Evolutionary conservation across 768 basidiomycete species (phyloP), one percentile per base, ranked within the genome.

Genomic region (Boletus subcaerulescens): DNA sequence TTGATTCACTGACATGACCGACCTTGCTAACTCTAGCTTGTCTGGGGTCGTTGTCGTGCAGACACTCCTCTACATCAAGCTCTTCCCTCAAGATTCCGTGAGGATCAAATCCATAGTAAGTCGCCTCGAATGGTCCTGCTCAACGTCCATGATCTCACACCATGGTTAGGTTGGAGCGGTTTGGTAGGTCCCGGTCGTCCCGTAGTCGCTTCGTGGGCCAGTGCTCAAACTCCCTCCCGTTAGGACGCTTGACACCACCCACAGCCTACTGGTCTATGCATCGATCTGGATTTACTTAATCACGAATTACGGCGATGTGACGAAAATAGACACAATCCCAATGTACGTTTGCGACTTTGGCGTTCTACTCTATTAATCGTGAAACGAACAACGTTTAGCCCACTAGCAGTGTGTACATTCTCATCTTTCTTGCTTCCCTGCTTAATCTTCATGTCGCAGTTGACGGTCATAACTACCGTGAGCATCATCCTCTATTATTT

Each of bases 281-380:
- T 72, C 77, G 1, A 61, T 79, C 41, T 77, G 77, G 74, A 70
- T 70, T 13, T 77, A 76, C 53, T 61, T 83, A 3, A 77, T 83
- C 51, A 48, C 54, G 1, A 64, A 76, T 55, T 83, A 73, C 40
- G 81, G 81, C 0, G 56, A 76, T 9, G 50, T 50, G 4, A 45
- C 50, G 3, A 69, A 65, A 31, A 75, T 79, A 35, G 76, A 81
- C 53, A 63, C 50, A 15, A 77, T 83, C 45, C 75, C 80, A 15
- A 73, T 74, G 82, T 81, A 55, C n/a, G 57, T 54, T 22, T 42
- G 18, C 40, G 7, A 45, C 29, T 50, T 39, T 45, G 0, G 3
- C 17, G 5, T 20, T 33, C 9, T 18, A 10, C 26, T 31, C n/a
- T 26, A 12, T 32, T 18, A 31, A 18, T 50, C 29, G 48, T 42